Base-by-base conservation (phyloP, 352 stramenopile genomes). In the Nannochloropsis limnetica region DNA sequence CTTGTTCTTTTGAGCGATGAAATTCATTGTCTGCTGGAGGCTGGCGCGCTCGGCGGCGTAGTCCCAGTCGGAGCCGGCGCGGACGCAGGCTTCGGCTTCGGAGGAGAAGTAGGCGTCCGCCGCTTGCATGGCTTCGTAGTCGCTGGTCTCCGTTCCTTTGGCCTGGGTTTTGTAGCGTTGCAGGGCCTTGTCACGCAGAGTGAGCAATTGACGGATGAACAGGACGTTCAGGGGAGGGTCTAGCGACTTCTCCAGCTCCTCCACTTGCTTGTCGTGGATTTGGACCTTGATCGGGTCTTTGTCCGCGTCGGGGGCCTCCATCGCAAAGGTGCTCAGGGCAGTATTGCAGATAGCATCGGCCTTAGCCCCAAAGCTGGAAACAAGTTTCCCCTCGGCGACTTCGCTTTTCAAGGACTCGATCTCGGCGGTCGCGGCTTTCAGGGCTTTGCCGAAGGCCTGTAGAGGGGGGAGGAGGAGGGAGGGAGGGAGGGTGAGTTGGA, bases 41-140 rank as follows among this genome's bases (percentile, higher is more conserved):
- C 90, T 88, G 17, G 84, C 83, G 2, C 90, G 86, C 86, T 93
- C 90, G 6, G 81, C 37, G 6, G 90, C 84, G 85, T 90, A 94
- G 37, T 91, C 89, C 90, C 90, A 94, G 49, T 87, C 82, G 23
- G 84, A 85, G 14, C 88, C 85, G 31, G 87, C 85, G 8, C 89
- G 88, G 22, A 89, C 93, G 45, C 88, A 86, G 9, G 84, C 85
- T 81, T 93, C 89, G 23, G 90, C 90, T 22, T 85, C 86, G 44
- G 84, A 86, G 2, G 88, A 80, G 86, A 93, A 93, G 69, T 86
- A 86, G 17, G 87, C 84, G 83, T 93, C 90, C 15, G 90, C 89
- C n/a, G 87, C 85, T 22, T 92, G 85, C 89, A 93, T 93, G 81
- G 90, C 89, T 85, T 93, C 88, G 83, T 92, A 93, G 81, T 93